Base-by-base conservation (phyloP, 169 alveolate species). In the Plasmodium cynomolgi region DNA sequence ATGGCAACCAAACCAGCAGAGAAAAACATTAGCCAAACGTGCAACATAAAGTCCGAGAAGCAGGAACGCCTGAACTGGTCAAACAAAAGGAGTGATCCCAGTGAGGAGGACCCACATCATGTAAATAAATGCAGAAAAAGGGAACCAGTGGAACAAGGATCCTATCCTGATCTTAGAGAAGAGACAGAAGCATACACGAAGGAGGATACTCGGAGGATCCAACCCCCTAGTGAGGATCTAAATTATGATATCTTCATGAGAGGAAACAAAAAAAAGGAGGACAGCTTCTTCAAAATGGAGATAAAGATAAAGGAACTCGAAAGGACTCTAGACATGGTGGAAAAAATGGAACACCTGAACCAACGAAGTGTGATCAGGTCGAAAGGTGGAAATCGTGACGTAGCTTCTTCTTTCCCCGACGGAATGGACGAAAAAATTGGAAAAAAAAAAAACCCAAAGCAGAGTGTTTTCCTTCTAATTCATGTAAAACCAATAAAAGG, bases 181-280 rank as follows among this genome's bases (percentile, higher is more conserved):
- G 84, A 77, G 29, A 20, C 3, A 77, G 34, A 7, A 31, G 8
- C 2, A 20, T 13, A 31, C 50, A 77, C 62, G 23, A 20, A 77
- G 62, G n/a, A 11, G 17, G 41, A 0, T 6, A 33, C 58, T 77
- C 26, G 17, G 17, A 68, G 4, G 62, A 50, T 50, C 1, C 23
- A 13, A 50, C 47, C n/a, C 17, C 33, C 41, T 4, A 62, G 11
- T 34, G 93, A 86, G 81, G 82, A 86, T 15, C 81, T 86, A 23
- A 86, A 86, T 56, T 86, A 86, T 71, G 93, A 86, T 77, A 9
- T 20, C 1, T 86, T 75, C 81, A 86, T 86, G n/a, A 62, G 93
- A 13, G 81, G 50, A 75, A 79, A 86, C 37, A 26, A 7, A 6
- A 58, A 34, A 15, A 8, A n/a, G 17, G 17, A 1, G 23, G 85